Base-by-base conservation (phyloP, 2,329 filamentous ascomycete species). In the Keithomyces neogunnii region DNA sequence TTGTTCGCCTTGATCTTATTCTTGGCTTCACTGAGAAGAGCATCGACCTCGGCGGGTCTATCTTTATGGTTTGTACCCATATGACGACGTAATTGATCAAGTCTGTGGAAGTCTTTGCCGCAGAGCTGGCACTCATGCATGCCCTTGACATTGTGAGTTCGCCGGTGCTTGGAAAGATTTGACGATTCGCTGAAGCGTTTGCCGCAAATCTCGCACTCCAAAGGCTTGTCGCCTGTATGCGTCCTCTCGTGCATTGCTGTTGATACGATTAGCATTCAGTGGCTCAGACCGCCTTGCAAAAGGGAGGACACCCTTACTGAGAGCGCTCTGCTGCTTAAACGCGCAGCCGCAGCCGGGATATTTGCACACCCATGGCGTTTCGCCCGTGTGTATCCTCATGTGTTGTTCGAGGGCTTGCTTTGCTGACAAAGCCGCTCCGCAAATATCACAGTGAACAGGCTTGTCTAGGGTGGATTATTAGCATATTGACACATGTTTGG, bases 331-430 rank as follows among this genome's bases (percentile, higher is more conserved):
- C 55, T 86, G 82, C 49, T 84, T 81, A 60, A 87, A 87, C 0
- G 72, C 69, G 60, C 81, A 82, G 28, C 63, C 66, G 56, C 82
- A 85, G 36, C 72, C 73, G 3, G 63, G 59, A 30, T 62, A 63
- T 8, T 67, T 62, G 61, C 84, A 88, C 40, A 73, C 67, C 66
- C 81, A 84, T 30, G 84, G 83, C 55, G 80, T 84, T 54, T 81
- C 77, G 39, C 82, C 80, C 0, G 82, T 84, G 59, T 88, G 85
- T 2, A 79, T 85, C 19, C 82, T 76, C 61, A 80, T 73, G 58
- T 88, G 85, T 61, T 86, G 84, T 42, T 81, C 77, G 5, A 87
- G 73, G 1, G 85, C 81, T 62, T 87, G 84, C 57, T 82, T 80
- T 2, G 83, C 83, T 1, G 84, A 86, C 59, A 87, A 81, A 3